Conservation (phyloP, 148 eudicot species). For the Rhododendron mucronatum region DNA sequence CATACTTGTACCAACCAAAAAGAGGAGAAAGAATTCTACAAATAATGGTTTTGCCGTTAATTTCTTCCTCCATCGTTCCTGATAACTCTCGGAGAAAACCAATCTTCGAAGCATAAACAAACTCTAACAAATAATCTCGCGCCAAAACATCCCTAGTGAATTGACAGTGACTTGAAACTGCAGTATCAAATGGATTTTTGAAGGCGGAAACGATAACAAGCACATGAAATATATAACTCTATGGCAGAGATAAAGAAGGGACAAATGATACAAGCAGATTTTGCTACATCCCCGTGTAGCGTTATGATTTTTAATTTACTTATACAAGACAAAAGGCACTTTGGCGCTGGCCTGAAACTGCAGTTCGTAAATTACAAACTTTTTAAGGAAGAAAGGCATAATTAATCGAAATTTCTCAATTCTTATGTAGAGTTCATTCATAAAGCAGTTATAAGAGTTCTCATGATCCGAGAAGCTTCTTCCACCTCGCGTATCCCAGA, state of each 20-base stretch:
- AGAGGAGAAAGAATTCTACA: too few relatives aligned
- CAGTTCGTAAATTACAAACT: neutral
- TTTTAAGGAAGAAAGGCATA: neutral
- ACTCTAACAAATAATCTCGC: neutral
- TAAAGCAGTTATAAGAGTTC: neutral
- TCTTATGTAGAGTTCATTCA: neutral
- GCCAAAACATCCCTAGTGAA: neutral
- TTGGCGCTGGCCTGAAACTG: neutral
- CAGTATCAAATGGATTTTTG: too few relatives aligned
- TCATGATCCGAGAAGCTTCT: slow-evolving; percentile 63
- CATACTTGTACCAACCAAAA: too few relatives aligned
- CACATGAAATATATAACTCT: neutral
- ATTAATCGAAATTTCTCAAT: neutral
- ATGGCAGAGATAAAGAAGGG: neutral
- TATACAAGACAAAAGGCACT: slow-evolving; percentile 1
- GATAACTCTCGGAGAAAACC: neutral
- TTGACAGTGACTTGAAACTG: neutral
- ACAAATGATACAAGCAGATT: neutral
- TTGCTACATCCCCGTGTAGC: neutral
- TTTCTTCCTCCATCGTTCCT: too few relatives aligned
- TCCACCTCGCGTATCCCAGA: slow-evolving; percentile 89
- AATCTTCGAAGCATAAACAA: neutral
- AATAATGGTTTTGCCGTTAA: too few relatives aligned
- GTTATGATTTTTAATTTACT: too few relatives aligned
- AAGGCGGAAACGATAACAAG: neutral